Evolutionary conservation across 371 early-diverging fungal genomes (phyloP), one percentile per base, ranked within the genome.

Genomic region (Conidiobolus incongruus): DNA sequence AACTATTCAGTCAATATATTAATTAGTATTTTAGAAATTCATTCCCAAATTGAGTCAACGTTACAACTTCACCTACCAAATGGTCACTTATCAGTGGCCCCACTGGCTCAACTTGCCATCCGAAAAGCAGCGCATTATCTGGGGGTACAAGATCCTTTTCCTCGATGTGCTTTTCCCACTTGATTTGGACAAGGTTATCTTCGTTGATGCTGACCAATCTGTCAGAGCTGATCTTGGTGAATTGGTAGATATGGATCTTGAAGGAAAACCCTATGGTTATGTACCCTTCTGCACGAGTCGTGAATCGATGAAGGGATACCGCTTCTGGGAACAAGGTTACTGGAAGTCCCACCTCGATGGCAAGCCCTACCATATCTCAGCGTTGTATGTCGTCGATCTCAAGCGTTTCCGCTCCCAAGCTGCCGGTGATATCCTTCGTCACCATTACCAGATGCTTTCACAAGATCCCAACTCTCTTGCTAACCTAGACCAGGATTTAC

Each of bases 111-210:
- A 86, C 24, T 59, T 62, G 15, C 89, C 92, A 55, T 74, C 71
- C 0, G 93, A 90, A 56, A 93, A 93, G 55, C 93, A 95, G 58
- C 66, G 96, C 16, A 84, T 75, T 2, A 92, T 95, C 46, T 95
- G 96, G 96, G 96, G 88, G 38, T 92, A 92, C 69, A 95, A 95
- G 63, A 90, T 95, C 44, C 59, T 95, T 50, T 95, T 93, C 60
- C 59, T 95, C 46, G 96, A 95, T 58, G 93, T 93, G 30, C 59
- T 93, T 30, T 95, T 95, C 63, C 96, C 96, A 8, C 61, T 93
- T 26, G 66, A 68, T 46, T 58, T 93, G n/a, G 85, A 91, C 43
- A 83, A 84, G 41, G 86, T 95, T 20, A 91, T 95, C 36, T 95
- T 93, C 55, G 96, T 95, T 1, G 96, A 95, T 54, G 93, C 93